Percentiles rank a stretch among this genome's conserved stretches.
Conservation (phyloP, 805 yeast species). For the Tetrapisispora fleetii region DNA sequence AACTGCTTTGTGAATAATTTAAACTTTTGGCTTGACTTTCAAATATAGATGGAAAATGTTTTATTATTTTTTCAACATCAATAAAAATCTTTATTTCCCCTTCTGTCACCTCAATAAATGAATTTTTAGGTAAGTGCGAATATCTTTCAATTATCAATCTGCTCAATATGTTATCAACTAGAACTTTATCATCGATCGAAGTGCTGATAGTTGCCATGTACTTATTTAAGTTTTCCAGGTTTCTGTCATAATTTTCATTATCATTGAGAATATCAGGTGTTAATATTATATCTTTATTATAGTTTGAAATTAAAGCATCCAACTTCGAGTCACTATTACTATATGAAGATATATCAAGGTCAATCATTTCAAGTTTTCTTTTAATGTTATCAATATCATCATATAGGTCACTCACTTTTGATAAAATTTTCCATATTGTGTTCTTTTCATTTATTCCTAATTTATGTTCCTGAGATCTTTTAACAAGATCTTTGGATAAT, state of each 20-base stretch:
- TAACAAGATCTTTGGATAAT: not conserved
- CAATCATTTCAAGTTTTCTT: not conserved
- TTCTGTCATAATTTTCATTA: not conserved
- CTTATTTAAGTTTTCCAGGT: not conserved
- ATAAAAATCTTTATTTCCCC: not conserved
- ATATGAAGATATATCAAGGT: not conserved
- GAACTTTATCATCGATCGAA: not conserved
- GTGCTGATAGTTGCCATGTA: not conserved
- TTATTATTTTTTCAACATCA: not conserved
- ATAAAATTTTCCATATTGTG: not conserved
- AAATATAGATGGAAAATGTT: conserved; percentile 8
- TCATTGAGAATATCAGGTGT: not conserved
- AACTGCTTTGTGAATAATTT: conserved; percentile 19
- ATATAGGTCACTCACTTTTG: not conserved
- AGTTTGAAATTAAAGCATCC: not conserved
- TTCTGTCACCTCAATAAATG: not conserved
- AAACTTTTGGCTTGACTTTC: conserved; percentile 8
- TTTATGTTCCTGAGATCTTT: not conserved
- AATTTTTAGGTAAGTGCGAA: not conserved
- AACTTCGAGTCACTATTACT: not conserved
- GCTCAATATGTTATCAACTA: not conserved
- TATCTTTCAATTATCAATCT: not conserved
- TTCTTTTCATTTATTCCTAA: not conserved
- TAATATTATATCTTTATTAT: no score
- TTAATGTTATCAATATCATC: not conserved